A percentile compares a stretch with the other conserved stretches of the same genome.
These are phyloP conservation scores for Tulasnella sp. DNA, from an alignment of 768 basidiomycete genomes.

Conservation along the genomic window DNA sequence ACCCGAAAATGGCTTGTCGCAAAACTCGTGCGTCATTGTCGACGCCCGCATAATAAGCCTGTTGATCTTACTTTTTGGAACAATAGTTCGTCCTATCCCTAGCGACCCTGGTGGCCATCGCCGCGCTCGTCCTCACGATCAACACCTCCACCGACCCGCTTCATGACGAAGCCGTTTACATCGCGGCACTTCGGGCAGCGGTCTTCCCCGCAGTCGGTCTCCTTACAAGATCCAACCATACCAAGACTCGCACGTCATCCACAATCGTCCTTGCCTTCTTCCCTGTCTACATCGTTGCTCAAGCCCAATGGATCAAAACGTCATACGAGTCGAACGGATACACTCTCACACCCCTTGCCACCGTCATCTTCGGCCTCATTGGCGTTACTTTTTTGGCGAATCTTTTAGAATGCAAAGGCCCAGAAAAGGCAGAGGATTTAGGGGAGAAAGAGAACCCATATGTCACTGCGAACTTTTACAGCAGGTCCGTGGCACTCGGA, in stretches of 20 bases:
- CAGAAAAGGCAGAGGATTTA: constrained; percentile 52
- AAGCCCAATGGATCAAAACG: constrained; percentile 67
- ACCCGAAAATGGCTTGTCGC: constrained; percentile 58
- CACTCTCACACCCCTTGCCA: constrained; percentile 38
- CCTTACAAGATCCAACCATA: constrained; percentile 53
- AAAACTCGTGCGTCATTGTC: constrained; percentile 65
- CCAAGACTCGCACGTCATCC: constrained; percentile 69
- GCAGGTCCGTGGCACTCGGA: constrained; percentile 51
- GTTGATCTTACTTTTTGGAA: constrained; percentile 23
- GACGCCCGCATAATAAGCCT: neutral
- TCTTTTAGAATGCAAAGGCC: constrained; percentile 68
- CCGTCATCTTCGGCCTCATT: constrained; percentile 46
- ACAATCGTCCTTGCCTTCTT: constrained; percentile 78
- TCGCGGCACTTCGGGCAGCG: constrained; percentile 62
- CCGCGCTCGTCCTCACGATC: constrained; percentile 45
- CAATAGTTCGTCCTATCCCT: neutral
- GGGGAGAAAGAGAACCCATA: constrained; percentile 66
- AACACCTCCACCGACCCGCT: constrained; percentile 53
- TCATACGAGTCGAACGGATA: constrained; percentile 41
- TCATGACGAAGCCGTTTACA: constrained; percentile 45
- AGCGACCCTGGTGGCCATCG: constrained; percentile 3
- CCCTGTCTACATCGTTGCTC: constrained; percentile 62
- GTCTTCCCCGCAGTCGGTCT: constrained; percentile 56
- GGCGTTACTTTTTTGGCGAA: constrained; percentile 60
- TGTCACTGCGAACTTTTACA: constrained; percentile 78